Percentiles rank a stretch among this genome's conserved stretches.
Evolutionary conservation across 2,329 filamentous ascomycete species (phyloP).

Genomic region (Cryphonectria parasitica): DNA sequence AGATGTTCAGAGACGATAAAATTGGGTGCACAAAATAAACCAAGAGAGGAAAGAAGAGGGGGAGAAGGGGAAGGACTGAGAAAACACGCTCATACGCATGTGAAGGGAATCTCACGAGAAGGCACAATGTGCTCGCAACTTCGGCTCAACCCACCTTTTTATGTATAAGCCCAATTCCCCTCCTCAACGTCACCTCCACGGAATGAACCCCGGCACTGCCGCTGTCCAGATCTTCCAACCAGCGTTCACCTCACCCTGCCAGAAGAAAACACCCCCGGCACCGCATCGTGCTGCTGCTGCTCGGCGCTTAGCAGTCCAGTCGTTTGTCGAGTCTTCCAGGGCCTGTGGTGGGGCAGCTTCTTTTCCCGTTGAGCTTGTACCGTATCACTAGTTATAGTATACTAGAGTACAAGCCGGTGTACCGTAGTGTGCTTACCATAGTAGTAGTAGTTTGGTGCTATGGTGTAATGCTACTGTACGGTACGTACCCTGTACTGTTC

Average conservation of each 20-base stretch:
- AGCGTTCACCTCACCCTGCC: slow-evolving; percentile 16
- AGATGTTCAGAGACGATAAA: background rate
- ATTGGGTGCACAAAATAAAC: too few species aligned
- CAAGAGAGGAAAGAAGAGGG: background rate
- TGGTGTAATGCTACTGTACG: background rate
- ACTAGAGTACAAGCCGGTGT: background rate
- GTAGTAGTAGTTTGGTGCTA: background rate
- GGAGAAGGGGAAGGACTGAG: background rate
- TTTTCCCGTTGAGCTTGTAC: background rate
- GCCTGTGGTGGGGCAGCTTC: background rate
- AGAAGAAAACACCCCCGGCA: background rate
- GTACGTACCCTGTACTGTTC: background rate
- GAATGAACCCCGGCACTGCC: background rate
- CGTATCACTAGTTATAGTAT: background rate
- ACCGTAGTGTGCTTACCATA: too few species aligned
- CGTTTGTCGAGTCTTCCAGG: slow-evolving; percentile 12
- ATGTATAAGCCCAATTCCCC: slow-evolving; percentile 5
- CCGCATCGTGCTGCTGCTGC: slow-evolving; percentile 9
- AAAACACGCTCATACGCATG: background rate
- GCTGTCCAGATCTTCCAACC: slow-evolving; percentile 18
- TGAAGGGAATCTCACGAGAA: background rate
- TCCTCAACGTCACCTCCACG: background rate
- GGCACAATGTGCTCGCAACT: background rate
- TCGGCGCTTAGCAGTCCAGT: slow-evolving; percentile 29
- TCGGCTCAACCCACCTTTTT: slow-evolving; percentile 17